Conservation (phyloP, 2,329 filamentous ascomycete species). For the Penicillium sp. region DNA sequence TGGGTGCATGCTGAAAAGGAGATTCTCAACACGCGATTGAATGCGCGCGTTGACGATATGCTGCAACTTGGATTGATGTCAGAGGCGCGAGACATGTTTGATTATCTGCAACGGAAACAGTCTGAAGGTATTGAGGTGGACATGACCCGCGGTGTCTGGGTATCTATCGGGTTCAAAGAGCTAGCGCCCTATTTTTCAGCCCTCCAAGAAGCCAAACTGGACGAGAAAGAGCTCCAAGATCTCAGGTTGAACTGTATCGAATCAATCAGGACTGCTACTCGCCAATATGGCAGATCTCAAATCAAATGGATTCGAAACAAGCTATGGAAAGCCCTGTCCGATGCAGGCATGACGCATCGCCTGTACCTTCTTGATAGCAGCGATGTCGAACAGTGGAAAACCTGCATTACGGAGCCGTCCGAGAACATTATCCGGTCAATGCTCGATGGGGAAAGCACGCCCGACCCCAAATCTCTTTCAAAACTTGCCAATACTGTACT, state of each 20-base stretch:
- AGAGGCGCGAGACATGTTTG: conserved; percentile 62
- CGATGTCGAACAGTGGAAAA: conserved; percentile 64
- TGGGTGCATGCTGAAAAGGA: conserved; percentile 83
- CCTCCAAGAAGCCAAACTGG: conserved; percentile 32
- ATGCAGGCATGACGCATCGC: conserved; percentile 56
- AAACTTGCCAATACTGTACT: conserved; percentile 61
- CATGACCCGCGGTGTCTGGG: conserved; percentile 84
- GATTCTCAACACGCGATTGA: conserved; percentile 69
- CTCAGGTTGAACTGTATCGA: conserved; percentile 68
- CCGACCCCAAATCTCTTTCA: conserved; percentile 62
- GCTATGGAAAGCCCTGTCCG: conserved; percentile 69
- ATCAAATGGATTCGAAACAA: conserved; percentile 86
- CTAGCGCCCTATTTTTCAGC: conserved; percentile 72
- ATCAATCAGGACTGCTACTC: conserved; percentile 78
- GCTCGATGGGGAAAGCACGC: conserved; percentile 61
- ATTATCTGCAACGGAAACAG: conserved; percentile 51
- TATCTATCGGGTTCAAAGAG: conserved; percentile 95
- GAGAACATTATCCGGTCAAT: conserved; percentile 66
- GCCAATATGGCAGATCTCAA: conserved; percentile 86
- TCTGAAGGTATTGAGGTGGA: conserved; percentile 64
- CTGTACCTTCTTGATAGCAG: conserved; percentile 85
- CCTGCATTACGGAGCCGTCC: conserved; percentile 69
- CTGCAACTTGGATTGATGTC: conserved; percentile 66
- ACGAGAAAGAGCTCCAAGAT: conserved; percentile 52
- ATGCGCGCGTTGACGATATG: conserved; percentile 84